Evolutionary conservation across 164 flowering plant genomes (phyloP).

Genomic region (Magnolia changhungtana): DNA sequence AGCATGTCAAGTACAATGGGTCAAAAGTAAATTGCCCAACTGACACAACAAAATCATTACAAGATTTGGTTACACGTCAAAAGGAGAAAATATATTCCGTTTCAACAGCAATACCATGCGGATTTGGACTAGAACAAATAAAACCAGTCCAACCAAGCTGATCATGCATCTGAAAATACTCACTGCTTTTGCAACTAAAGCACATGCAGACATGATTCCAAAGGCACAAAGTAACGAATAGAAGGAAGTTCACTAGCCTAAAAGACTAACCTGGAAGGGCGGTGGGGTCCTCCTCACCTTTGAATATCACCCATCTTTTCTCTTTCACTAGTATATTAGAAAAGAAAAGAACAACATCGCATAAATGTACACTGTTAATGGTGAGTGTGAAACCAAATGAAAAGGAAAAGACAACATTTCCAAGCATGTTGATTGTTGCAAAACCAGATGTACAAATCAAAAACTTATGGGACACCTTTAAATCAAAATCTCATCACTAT

Average conservation of each 20-base stretch:
- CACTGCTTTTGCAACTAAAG: neutral
- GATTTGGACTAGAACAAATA: neutral
- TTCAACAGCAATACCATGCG: neutral
- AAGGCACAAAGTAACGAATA: neutral
- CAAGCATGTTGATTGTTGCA: neutral
- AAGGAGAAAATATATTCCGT: neutral
- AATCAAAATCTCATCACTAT: neutral
- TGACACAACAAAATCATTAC: neutral
- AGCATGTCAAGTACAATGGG: neutral
- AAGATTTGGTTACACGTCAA: neutral
- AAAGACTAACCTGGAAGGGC: constrained; percentile 66
- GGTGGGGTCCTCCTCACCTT: constrained; percentile 83
- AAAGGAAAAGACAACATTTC: neutral
- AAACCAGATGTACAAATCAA: neutral
- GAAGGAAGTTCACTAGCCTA: neutral
- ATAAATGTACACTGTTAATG: neutral
- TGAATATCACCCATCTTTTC: constrained; percentile 87
- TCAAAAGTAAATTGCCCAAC: neutral
- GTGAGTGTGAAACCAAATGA: neutral
- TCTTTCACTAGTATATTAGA: constrained; percentile 62
- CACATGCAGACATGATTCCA: neutral
- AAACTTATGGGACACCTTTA: neutral
- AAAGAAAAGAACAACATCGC: neutral
- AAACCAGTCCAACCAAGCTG: neutral
- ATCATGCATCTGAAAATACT: neutral